A percentile compares a stretch with the other conserved stretches of the same genome.
Conservation (phyloP, 129 eudicot genomes). For the Pulicaria dysenterica region DNA sequence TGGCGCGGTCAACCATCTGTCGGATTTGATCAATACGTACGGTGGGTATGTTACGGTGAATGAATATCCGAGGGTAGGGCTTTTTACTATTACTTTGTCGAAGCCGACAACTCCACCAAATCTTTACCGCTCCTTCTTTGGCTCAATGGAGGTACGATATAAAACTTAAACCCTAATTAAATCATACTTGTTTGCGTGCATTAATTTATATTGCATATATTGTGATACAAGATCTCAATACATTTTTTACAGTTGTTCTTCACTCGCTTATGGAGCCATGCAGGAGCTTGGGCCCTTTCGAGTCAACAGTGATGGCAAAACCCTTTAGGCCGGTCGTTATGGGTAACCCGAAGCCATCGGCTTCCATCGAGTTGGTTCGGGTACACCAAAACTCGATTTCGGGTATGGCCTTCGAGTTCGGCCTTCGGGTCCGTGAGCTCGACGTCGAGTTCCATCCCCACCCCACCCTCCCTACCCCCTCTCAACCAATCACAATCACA, state of each 20-base stretch:
- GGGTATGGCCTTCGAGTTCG: no score
- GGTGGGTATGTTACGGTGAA: conserved; percentile 83
- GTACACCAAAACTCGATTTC: no score
- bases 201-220: no score
- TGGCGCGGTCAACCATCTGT: conserved; percentile 81
- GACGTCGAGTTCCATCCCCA: no score
- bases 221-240: no score
- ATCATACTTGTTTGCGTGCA: no score
- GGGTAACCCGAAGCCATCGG: no score
- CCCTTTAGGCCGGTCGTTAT: no score
- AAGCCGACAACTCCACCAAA: conserved; percentile 47
- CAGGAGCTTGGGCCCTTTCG: conserved; percentile 86
- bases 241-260: conserved; percentile 61
- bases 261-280: conserved; percentile 88
- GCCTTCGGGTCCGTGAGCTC: no score
- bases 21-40: conserved; percentile 61
- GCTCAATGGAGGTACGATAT: conserved; percentile 88
- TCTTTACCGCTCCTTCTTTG: conserved; percentile 83
- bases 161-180: background rate
- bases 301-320: conserved; percentile 77
- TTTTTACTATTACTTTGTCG: conserved; percentile 81
- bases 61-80: conserved; percentile 58
- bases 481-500: no score
- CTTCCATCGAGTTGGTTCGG: no score
- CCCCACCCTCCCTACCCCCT: no score